These are phyloP conservation scores for Phialophora tarda DNA, from an alignment of 2,329 filamentous ascomycete genomes.

Conservation along the genomic window DNA sequence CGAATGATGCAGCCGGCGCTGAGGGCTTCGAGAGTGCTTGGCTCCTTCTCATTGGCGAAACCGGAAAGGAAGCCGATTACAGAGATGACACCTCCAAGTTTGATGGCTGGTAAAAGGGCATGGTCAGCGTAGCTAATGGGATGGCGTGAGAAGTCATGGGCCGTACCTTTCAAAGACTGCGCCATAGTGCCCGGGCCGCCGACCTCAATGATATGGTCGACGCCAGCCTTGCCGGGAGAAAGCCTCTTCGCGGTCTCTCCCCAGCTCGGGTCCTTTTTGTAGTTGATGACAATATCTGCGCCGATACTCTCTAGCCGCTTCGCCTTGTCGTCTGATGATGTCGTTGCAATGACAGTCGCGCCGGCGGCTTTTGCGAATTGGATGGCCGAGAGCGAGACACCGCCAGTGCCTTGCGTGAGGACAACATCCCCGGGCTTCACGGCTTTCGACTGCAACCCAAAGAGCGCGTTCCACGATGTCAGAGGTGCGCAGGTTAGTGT, in stretches of 20 bases:
- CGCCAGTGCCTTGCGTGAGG: constrained; percentile 66
- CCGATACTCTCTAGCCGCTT: constrained; percentile 61
- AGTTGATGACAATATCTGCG: constrained; percentile 66
- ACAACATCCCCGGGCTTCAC: constrained; percentile 63
- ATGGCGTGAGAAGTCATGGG: not conserved
- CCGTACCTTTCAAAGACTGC: constrained; percentile 55
- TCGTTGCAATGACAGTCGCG: constrained; percentile 64
- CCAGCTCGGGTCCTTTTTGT: constrained; percentile 64
- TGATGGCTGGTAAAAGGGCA: constrained; percentile 43
- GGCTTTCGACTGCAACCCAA: constrained; percentile 56
- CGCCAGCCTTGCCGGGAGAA: constrained; percentile 59
- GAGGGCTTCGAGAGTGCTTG: constrained; percentile 59
- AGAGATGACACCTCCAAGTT: constrained; percentile 57
- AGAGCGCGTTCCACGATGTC: constrained; percentile 71
- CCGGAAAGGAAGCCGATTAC: constrained; percentile 62
- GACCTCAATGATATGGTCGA: constrained; percentile 70
- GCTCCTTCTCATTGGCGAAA: constrained; percentile 48
- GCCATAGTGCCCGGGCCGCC: constrained; percentile 67
- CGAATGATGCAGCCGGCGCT: constrained; percentile 60
- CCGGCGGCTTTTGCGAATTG: constrained; percentile 58
- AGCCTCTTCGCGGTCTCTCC: constrained; percentile 61
- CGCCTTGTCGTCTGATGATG: constrained; percentile 62
- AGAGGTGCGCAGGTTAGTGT: constrained; percentile 66
- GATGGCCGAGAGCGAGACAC: constrained; percentile 58
- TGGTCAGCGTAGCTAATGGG: not conserved